These are phyloP conservation scores for Cladorrhinum sp. DNA, from an alignment of 2,329 filamentous ascomycete genomes.

Conservation along the genomic window DNA sequence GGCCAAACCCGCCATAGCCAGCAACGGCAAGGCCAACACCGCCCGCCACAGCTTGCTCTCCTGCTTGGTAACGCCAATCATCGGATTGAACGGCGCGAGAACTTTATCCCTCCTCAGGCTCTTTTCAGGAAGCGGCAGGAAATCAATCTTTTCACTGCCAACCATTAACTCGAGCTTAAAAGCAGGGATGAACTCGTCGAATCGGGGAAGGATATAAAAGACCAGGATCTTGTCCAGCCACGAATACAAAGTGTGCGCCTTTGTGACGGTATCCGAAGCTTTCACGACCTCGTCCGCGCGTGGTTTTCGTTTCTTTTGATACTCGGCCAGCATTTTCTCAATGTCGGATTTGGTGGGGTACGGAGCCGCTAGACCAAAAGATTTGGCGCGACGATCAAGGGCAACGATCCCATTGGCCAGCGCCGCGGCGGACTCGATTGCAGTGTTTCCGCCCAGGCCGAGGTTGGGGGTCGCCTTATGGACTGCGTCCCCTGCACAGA, in stretches of 20 bases:
- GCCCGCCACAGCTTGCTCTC: constrained; percentile 21
- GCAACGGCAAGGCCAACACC: constrained; percentile 14
- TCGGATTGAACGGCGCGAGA: constrained; percentile 21
- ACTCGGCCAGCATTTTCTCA: constrained; percentile 11
- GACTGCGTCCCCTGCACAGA: constrained; percentile 20
- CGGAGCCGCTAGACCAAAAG: background rate
- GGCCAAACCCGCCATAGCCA: constrained; percentile 8
- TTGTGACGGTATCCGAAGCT: constrained; percentile 2
- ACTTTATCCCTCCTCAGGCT: constrained; percentile 14
- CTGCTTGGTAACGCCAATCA: constrained; percentile 11
- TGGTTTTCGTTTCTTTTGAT: constrained; percentile 8
- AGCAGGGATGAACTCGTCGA: constrained; percentile 15
- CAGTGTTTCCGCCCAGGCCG: constrained; percentile 20
- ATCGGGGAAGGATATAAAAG: constrained; percentile 12
- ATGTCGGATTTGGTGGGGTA: constrained; percentile 7
- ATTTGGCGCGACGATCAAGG: too few species aligned
- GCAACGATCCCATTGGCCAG: constrained; percentile 21
- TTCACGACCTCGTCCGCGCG: constrained; percentile 9
- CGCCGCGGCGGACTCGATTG: constrained; percentile 20
- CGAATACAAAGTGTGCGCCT: constrained; percentile 9
- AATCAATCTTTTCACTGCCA: constrained; percentile 17
- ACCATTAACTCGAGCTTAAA: constrained; percentile 10
- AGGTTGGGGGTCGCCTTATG: constrained; percentile 25
- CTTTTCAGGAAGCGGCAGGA: constrained; percentile 17
- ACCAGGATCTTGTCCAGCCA: background rate